These are phyloP conservation scores for Plantago elongata DNA, from an alignment of 257 asterid genomes.

Conservation along the genomic window DNA sequence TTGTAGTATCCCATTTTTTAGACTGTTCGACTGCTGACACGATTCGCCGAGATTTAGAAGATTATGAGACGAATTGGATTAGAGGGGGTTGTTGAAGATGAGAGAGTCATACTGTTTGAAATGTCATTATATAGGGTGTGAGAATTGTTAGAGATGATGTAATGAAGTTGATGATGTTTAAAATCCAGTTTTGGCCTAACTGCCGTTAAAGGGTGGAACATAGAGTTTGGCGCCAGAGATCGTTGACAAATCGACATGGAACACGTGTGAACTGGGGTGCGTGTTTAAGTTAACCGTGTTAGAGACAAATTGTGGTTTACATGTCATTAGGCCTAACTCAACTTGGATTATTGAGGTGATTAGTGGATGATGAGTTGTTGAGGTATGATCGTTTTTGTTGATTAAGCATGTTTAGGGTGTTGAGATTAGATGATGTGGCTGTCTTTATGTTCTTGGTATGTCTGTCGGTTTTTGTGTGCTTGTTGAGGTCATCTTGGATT, in stretches of 20 bases:
- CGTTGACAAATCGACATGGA: conserved; percentile 41
- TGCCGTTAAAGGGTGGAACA: conserved; percentile 36
- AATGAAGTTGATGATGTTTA: conserved; percentile 9
- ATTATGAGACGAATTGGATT: conserved; percentile 2
- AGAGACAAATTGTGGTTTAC: conserved; percentile 42
- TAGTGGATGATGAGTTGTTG: conserved; percentile 65
- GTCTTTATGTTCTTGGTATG: conserved; percentile 21
- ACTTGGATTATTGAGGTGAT: conserved; percentile 22
- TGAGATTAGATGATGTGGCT: conserved; percentile 22
- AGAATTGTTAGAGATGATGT: conserved; percentile 16
- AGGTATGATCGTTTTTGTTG: conserved; percentile 47
- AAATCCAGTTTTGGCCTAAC: conserved; percentile 51
- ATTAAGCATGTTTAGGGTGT: conserved; percentile 31
- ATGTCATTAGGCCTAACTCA: conserved; percentile 74
- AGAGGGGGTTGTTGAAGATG: conserved; percentile 1
- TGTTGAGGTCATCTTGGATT: conserved; percentile 25
- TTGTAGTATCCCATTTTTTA: conserved; percentile 36
- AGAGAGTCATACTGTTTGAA: conserved; percentile 22
- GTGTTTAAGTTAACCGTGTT: conserved; percentile 16
- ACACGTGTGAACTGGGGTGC: conserved; percentile 40
- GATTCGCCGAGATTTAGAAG: background rate
- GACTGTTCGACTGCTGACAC: background rate
- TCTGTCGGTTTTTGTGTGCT: conserved; percentile 31
- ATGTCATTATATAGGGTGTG: conserved; percentile 11
- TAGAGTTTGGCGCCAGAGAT: conserved; percentile 51